Evolutionary conservation across 1,139 yeast species (phyloP).

Genomic region (Yarrowia galli): DNA sequence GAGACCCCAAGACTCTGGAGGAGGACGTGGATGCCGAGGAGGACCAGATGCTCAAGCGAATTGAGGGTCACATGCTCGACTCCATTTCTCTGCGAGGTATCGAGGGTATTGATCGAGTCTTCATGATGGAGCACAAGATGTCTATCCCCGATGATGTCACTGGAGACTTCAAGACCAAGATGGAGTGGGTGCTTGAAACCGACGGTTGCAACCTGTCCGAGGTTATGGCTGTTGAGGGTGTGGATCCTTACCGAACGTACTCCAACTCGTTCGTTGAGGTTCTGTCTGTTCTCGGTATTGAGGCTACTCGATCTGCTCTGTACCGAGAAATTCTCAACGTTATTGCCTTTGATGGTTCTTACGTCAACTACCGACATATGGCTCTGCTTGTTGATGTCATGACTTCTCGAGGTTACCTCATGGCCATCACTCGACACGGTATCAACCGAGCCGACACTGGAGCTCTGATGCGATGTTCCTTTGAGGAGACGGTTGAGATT

Average conservation of each 20-base stretch:
- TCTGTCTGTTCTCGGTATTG: conserved; percentile 94
- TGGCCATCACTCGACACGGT: conserved; percentile 99
- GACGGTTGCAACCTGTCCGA: conserved; percentile 97
- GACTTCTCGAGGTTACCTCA: conserved; percentile 98
- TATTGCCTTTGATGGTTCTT: conserved; percentile 99
- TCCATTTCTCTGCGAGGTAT: conserved; percentile 96
- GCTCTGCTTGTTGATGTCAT: conserved; percentile 96
- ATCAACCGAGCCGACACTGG: conserved; percentile 98
- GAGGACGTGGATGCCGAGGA: conserved; percentile 96
- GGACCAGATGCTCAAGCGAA: conserved; percentile 93
- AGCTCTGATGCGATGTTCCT: conserved; percentile 98
- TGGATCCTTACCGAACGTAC: conserved; percentile 86
- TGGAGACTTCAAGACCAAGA: conserved; percentile 87
- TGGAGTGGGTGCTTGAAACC: conserved; percentile 98
- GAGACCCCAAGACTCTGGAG: conserved; percentile 92
- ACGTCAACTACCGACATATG: conserved; percentile 98
- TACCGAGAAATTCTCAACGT: conserved; percentile 94
- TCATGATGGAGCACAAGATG: conserved; percentile 90
- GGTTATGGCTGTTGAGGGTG: conserved; percentile 95
- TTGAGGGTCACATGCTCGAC: conserved; percentile 96
- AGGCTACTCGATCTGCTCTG: conserved; percentile 95
- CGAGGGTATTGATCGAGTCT: conserved; percentile 89
- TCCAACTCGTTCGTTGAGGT: conserved; percentile 97
- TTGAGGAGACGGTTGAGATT: conserved; percentile 98
- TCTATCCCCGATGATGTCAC: conserved; percentile 72